These are phyloP conservation scores for Cenococcum geophilum DNA, from an alignment of 495 filamentous ascomycete species.

Conservation along the genomic window DNA sequence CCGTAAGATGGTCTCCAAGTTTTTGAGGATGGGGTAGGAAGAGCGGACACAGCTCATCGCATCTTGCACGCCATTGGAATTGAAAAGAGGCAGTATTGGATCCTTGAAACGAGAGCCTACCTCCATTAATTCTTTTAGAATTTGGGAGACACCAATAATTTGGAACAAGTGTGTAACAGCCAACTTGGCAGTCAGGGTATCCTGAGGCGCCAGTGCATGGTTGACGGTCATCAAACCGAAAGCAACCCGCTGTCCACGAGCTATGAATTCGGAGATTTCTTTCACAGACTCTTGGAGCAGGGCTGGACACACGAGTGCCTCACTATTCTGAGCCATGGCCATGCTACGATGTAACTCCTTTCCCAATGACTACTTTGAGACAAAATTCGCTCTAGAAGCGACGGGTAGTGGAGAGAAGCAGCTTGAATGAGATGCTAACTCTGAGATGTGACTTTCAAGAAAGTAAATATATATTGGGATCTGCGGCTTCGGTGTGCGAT, in stretches of 20 bases:
- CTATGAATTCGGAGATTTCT: neutral
- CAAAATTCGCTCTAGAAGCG: neutral
- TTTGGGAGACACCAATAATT: neutral
- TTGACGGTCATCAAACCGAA: constrained; percentile 5
- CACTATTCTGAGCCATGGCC: neutral
- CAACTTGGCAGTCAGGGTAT: neutral
- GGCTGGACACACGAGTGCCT: neutral
- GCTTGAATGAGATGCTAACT: too few species aligned
- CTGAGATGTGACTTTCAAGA: too few species aligned
- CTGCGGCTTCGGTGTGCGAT: too few species aligned
- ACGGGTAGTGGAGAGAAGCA: neutral
- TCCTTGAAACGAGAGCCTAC: neutral
- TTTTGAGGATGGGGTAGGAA: neutral
- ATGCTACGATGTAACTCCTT: neutral
- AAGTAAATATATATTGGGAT: too few species aligned
- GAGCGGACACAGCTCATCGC: neutral
- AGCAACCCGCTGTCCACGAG: constrained; percentile 1
- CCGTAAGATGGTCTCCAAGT: neutral
- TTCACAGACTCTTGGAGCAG: neutral
- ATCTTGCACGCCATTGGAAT: neutral
- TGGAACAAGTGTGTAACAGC: neutral
- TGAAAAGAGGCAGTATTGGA: neutral
- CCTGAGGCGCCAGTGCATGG: neutral
- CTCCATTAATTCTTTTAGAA: neutral
- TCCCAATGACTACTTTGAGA: neutral